These are phyloP conservation scores for Phialophora verrucosa DNA, from an alignment of 2,329 filamentous ascomycete species.

Conservation along the genomic window DNA sequence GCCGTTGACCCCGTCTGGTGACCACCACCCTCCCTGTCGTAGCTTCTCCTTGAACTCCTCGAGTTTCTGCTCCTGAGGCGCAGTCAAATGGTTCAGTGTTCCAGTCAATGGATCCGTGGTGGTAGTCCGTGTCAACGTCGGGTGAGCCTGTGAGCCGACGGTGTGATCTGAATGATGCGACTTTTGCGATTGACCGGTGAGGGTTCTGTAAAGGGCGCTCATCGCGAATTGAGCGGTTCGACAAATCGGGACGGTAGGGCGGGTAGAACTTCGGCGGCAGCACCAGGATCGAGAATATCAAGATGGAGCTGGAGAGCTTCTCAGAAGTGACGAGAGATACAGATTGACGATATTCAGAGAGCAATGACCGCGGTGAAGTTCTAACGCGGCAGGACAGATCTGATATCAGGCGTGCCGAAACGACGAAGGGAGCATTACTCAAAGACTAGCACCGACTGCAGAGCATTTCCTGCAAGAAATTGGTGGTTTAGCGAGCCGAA, in stretches of 20 bases:
- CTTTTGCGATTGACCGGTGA: constrained; percentile 39
- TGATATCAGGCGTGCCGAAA: constrained; percentile 18
- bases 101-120: constrained; percentile 53
- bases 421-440: constrained; percentile 14
- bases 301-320: background rate
- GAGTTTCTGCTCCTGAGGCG: constrained; percentile 70
- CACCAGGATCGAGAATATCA: background rate
- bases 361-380: constrained; percentile 1
- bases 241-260: background rate
- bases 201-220: constrained; percentile 37
- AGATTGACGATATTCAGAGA: background rate
- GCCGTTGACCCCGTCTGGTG: constrained; percentile 43
- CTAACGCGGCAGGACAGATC: background rate
- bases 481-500: constrained; percentile 14
- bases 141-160: constrained; percentile 12
- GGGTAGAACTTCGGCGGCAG: background rate
- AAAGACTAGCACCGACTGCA: constrained; percentile 9
- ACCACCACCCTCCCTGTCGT: constrained; percentile 64
- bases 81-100: constrained; percentile 78
- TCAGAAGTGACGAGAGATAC: background rate
- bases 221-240: constrained; percentile 16
- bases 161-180: constrained; percentile 38
- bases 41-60: constrained; percentile 73
- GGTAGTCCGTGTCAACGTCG: constrained; percentile 33
- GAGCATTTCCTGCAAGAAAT: constrained; percentile 9